Percentiles rank a stretch among this genome's conserved stretches.
These are phyloP conservation scores for Salix koriyanagi DNA, from an alignment of 345 rosid genomes.

Conservation along the genomic window DNA sequence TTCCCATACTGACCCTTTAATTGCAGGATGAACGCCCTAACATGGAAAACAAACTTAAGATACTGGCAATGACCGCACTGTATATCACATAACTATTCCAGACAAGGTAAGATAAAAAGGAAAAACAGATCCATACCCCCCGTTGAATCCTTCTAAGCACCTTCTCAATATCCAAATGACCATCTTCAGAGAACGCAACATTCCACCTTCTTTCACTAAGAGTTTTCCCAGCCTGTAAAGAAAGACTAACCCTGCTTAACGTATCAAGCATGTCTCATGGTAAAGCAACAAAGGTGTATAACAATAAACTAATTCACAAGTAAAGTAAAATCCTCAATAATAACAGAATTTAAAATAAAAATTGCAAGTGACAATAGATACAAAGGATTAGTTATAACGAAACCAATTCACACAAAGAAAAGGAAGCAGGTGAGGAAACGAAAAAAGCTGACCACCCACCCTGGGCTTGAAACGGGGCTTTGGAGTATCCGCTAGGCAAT, in stretches of 20 bases:
- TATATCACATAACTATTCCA: not conserved
- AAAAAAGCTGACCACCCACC: constrained; percentile 32
- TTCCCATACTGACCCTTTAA: constrained; percentile 92
- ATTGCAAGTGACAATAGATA: not conserved
- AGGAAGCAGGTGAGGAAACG: not conserved
- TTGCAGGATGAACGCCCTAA: constrained; percentile 94
- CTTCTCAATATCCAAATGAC: constrained; percentile 76
- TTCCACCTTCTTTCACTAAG: constrained; percentile 91
- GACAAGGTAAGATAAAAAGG: not conserved
- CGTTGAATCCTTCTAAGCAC: constrained; percentile 87
- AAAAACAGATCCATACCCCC: constrained; percentile 51
- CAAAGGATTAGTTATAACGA: not conserved
- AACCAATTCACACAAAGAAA: not conserved
- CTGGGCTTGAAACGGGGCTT: constrained; percentile 68
- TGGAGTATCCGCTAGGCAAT: constrained; percentile 59
- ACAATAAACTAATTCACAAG: too few relatives aligned
- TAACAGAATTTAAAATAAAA: not conserved
- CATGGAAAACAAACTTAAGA: constrained; percentile 26
- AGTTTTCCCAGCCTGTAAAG: constrained; percentile 76
- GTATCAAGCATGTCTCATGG: not conserved
- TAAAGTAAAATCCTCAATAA: not conserved
- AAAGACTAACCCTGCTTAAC: not conserved
- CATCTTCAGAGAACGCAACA: constrained; percentile 76
- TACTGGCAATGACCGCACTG: not conserved
- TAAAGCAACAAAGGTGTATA: not conserved